Evolutionary conservation across 805 yeast species (phyloP), one percentile per base, ranked within the genome.

Genomic region (Saturnispora ahearnii): DNA sequence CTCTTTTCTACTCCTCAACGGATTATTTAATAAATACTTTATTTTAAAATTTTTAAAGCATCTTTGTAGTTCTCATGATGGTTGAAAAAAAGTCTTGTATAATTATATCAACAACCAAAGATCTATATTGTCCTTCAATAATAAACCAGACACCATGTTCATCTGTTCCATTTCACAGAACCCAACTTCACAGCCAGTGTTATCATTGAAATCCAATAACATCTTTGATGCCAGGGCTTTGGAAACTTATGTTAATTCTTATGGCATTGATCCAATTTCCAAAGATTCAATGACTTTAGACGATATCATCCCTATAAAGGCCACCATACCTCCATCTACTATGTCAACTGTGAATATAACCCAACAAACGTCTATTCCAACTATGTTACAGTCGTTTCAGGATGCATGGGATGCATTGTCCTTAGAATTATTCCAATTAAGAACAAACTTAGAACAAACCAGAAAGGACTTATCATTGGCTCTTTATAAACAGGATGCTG

Each of bases 361-460:
- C 0, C 71, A 73, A 4, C 69, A 74, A 5, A 65, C 62, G 4
- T 84, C 95, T 0, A 86, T 90, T 30, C 98, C 98, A 0, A 72
- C 86, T 4, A 65, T 90, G 57, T 69, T 90, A 46, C 72, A 87
- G 2, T 70, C 84, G 2, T 78, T 90, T 54, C 96, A 90, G 62
- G 79, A 82, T 52, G 96, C 89, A 64, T 90, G 95, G 89, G 97
- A 90, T 61, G 78, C 96, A 0, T 62, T 87, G 41, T 86, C 91
- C 29, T 68, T 90, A 46, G 97, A 91, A 60, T 73, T 84, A 21
- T 88, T 87, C 59, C 76, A 81, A 37, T 68, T 90, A 54, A 73
- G 93, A 53, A 84, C 86, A 61, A 88, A 84, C 57, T 70, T 89
- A 36, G 76, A 73, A 46, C 70, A 71, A 24, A 73, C 89, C 1